phyloP scores from a whole-genome alignment of 306 rosid genomes.

The Citrullus mucosospermus region DNA sequence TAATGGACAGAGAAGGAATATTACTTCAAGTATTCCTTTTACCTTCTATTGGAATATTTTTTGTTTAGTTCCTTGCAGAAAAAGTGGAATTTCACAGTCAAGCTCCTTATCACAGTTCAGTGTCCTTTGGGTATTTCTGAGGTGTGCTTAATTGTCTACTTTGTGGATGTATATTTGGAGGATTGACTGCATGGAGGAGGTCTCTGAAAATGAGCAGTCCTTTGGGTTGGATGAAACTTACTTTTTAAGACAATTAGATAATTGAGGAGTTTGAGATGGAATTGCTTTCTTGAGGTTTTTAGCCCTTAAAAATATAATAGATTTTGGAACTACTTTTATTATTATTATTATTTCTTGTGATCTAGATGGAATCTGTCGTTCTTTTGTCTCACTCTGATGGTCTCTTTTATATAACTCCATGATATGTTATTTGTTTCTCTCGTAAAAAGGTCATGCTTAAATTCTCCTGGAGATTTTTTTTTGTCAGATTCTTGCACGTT shows the following conservation, averaged over 20 bases:
- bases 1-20: not conserved
- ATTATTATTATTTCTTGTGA: not conserved
- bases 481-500: constrained; percentile 78
- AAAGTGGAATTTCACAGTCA: not conserved
- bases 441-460: not conserved
- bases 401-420: not conserved
- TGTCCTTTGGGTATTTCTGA: not conserved
- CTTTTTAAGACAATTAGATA: not conserved
- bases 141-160: not conserved
- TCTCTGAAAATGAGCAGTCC: not conserved
- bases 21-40: not conserved
- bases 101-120: not conserved
- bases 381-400: not conserved
- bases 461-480: not conserved
- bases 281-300: not conserved
- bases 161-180: not conserved
- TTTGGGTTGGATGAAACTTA: not conserved
- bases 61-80: not conserved
- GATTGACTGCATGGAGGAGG: not conserved
- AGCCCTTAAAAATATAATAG: not conserved
- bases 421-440: not conserved
- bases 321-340: not conserved
- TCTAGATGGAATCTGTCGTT: not conserved
- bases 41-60: not conserved
- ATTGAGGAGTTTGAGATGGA: not conserved